phyloP scores from a whole-genome alignment of 1,139 yeast genomes.

The Suhomyces bokatorum region DNA sequence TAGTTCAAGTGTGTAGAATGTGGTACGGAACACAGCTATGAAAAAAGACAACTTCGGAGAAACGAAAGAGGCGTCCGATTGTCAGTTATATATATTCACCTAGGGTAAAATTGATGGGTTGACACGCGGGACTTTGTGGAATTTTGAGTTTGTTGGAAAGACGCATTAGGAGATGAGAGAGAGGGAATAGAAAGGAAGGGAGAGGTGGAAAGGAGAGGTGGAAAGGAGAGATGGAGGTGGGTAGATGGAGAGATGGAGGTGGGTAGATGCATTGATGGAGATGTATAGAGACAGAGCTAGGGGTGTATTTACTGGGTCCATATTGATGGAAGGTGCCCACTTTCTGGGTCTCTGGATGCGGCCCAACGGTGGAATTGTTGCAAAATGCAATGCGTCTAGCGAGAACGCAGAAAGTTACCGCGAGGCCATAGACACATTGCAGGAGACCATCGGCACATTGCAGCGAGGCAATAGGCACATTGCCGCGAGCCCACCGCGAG shows the following conservation, averaged over 20 bases:
- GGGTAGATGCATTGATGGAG: background rate
- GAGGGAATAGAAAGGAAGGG: background rate
- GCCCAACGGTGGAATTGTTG: slow-evolving; percentile 1
- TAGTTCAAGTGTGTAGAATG: slow-evolving; percentile 8
- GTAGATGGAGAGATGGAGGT: background rate
- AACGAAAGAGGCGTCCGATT: background rate
- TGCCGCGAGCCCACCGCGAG: too few species aligned
- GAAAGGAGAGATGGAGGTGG: background rate
- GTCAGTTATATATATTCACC: slow-evolving; percentile 6
- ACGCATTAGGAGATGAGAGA: background rate
- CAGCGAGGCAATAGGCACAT: too few species aligned
- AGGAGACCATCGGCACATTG: too few species aligned
- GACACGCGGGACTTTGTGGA: slow-evolving; percentile 9
- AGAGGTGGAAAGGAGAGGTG: background rate
- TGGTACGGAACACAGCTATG: slow-evolving; percentile 10
- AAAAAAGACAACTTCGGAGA: slow-evolving; percentile 2
- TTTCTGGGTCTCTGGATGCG: too few species aligned
- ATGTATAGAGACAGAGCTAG: too few species aligned
- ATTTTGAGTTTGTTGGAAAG: slow-evolving; percentile 9
- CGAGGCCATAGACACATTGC: too few species aligned
- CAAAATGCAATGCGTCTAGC: slow-evolving; percentile 2
- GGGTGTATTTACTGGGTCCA: too few species aligned
- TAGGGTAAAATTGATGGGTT: slow-evolving; percentile 10
- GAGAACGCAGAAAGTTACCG: background rate
- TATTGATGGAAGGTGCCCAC: too few species aligned